Evolutionary conservation across 805 yeast species (phyloP).

Genomic region (Hanseniaspora guilliermondii): DNA sequence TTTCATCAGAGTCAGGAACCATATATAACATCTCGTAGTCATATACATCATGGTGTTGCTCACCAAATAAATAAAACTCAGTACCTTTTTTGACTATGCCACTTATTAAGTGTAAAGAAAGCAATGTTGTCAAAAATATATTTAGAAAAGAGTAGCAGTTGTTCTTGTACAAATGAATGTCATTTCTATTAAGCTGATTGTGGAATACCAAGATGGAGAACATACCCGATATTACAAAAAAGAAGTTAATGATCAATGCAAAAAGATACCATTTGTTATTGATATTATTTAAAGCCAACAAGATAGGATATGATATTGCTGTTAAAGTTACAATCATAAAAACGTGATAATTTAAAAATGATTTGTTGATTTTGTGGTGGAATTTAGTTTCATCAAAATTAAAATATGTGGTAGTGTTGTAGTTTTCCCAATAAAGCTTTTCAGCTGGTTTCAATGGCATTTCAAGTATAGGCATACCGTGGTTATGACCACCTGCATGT

Average conservation of each 20-base stretch:
- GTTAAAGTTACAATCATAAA: slow-evolving; percentile 33
- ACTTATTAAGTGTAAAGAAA: slow-evolving; percentile 41
- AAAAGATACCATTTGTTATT: slow-evolving; percentile 49
- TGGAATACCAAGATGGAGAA: slow-evolving; percentile 46
- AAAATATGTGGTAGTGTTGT: slow-evolving; percentile 67
- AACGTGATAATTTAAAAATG: slow-evolving; percentile 46
- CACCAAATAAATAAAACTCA: slow-evolving; percentile 16
- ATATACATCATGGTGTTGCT: neutral
- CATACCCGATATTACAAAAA: slow-evolving; percentile 38
- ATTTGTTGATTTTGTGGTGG: slow-evolving; percentile 34
- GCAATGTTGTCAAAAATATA: slow-evolving; percentile 42
- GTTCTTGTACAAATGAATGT: slow-evolving; percentile 46
- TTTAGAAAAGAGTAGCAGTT: slow-evolving; percentile 63
- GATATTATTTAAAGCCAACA: slow-evolving; percentile 51
- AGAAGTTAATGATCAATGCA: slow-evolving; percentile 39
- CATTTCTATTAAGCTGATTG: slow-evolving; percentile 39
- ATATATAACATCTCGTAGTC: slow-evolving; percentile 6
- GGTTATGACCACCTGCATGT: slow-evolving; percentile 38
- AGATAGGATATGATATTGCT: slow-evolving; percentile 52
- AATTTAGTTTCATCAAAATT: slow-evolving; percentile 25
- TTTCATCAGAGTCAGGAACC: neutral
- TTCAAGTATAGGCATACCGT: slow-evolving; percentile 62
- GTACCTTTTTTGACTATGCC: slow-evolving; percentile 41
- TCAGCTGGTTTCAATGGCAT: slow-evolving; percentile 59
- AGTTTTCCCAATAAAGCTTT: slow-evolving; percentile 60